Evolutionary conservation across 257 asterid genomes (phyloP).

Genomic region (Solanum dulcamara): DNA sequence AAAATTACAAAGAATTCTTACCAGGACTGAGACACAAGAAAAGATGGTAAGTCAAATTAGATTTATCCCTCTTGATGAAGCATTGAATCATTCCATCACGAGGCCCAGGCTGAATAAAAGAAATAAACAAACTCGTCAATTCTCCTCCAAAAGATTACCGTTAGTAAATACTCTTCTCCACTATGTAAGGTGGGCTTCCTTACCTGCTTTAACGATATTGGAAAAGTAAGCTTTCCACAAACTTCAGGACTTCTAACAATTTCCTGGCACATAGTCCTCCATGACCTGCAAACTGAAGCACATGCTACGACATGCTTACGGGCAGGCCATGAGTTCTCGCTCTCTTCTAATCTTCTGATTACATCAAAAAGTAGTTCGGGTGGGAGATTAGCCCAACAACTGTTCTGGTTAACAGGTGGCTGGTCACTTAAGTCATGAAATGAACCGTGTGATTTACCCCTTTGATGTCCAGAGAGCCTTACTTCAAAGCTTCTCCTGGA

Average conservation of each 20-base stretch:
- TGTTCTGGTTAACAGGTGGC: conserved; percentile 50
- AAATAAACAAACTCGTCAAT: conserved; percentile 4
- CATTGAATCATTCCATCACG: conserved; percentile 90
- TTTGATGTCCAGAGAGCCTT: conserved; percentile 53
- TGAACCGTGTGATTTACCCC: conserved; percentile 68
- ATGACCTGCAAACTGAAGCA: conserved; percentile 79
- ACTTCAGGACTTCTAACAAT: conserved; percentile 64
- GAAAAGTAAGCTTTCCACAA: conserved; percentile 84
- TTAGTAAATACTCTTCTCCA: neutral
- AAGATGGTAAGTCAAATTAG: conserved; percentile 76
- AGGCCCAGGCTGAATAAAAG: conserved; percentile 64
- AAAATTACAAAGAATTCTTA: conserved; percentile 13
- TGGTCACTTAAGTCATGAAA: conserved; percentile 49
- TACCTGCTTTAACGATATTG: conserved; percentile 88
- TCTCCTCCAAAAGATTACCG: neutral
- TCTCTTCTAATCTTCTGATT: conserved; percentile 80
- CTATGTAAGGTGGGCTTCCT: neutral
- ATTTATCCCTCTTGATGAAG: conserved; percentile 85
- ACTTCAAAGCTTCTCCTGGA: conserved; percentile 73
- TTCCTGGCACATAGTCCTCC: conserved; percentile 84
- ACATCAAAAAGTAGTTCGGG: conserved; percentile 83
- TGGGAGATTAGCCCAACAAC: conserved; percentile 91
- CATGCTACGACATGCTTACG: conserved; percentile 85
- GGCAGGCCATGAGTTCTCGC: conserved; percentile 88
- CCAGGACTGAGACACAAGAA: conserved; percentile 90